Evolutionary conservation across 1,284 basidiomycete species (phyloP).

Genomic region (Ganoderma sinense): DNA sequence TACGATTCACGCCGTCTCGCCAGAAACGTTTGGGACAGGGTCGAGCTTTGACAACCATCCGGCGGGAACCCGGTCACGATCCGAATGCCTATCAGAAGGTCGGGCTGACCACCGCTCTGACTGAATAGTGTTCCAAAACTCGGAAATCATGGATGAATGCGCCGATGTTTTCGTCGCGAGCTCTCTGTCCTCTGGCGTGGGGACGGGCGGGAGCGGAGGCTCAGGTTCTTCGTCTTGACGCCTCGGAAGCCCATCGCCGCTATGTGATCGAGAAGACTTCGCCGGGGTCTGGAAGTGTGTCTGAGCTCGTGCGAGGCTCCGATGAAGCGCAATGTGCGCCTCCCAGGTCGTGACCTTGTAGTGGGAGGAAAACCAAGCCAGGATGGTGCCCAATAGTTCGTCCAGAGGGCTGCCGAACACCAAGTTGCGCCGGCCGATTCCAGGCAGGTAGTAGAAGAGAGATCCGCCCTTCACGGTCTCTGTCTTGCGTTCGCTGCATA

Average conservation of each 20-base stretch:
- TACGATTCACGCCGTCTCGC: too few relatives aligned
- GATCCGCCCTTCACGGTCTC: not conserved
- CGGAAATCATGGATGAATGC: not conserved
- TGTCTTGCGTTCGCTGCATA: not conserved
- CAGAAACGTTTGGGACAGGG: too few relatives aligned
- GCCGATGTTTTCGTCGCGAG: not conserved
- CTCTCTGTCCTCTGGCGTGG: not conserved
- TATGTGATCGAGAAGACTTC: not conserved
- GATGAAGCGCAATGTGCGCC: not conserved
- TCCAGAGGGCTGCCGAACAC: conserved; percentile 7
- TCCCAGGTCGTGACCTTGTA: conserved; percentile 3
- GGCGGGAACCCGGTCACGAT: not conserved
- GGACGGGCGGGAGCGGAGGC: not conserved
- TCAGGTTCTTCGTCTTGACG: not conserved
- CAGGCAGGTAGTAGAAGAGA: not conserved
- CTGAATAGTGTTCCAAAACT: not conserved
- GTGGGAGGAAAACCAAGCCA: conserved; percentile 7
- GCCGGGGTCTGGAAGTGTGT: not conserved
- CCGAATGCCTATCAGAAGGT: not conserved
- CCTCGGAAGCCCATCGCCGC: not conserved
- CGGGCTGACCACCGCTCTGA: not conserved
- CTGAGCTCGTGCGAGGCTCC: not conserved
- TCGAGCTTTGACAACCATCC: not conserved
- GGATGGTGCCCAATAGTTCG: not conserved
- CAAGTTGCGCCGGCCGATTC: not conserved